phyloP scores from a whole-genome alignment of 2,329 filamentous ascomycete genomes.

The Calonectria pteridis region DNA sequence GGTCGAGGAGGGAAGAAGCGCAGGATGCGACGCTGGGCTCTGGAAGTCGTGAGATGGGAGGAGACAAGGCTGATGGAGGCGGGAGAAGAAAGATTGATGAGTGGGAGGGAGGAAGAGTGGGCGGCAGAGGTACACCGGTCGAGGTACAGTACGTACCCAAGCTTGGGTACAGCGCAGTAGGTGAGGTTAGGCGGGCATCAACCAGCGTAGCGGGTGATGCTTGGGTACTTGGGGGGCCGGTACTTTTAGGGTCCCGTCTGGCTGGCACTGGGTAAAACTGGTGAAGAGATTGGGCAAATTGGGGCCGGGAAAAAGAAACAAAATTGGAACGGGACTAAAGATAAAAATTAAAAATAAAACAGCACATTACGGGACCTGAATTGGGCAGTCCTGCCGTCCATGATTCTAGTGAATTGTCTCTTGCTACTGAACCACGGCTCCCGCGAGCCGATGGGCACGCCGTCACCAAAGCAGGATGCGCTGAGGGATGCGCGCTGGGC shows the following conservation, averaged over 20 bases:
- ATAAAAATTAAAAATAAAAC: slow-evolving; percentile 1
- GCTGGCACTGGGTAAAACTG: neutral
- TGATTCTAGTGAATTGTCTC: slow-evolving; percentile 1
- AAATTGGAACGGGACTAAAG: slow-evolving; percentile 8
- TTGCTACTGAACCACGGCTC: slow-evolving; percentile 1
- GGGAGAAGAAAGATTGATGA: slow-evolving; percentile 29
- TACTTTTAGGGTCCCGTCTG: slow-evolving; percentile 13
- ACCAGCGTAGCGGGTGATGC: slow-evolving; percentile 10
- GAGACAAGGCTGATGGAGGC: slow-evolving; percentile 28
- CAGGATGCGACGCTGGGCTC: slow-evolving; percentile 17
- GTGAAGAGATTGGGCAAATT: slow-evolving; percentile 11
- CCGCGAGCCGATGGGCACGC: neutral
- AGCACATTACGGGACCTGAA: neutral
- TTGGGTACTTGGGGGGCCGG: slow-evolving; percentile 1
- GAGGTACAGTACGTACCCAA: slow-evolving; percentile 23
- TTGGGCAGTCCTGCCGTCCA: neutral
- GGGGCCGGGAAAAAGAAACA: slow-evolving; percentile 5
- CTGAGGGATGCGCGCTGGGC: neutral
- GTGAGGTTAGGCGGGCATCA: slow-evolving; percentile 14
- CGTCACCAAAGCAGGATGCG: neutral
- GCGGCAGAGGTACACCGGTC: slow-evolving; percentile 11
- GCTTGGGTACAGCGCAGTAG: slow-evolving; percentile 14
- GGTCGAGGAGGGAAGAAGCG: slow-evolving; percentile 6
- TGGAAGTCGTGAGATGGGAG: slow-evolving; percentile 18
- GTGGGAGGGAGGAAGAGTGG: slow-evolving; percentile 21